Evolutionary conservation across 108 stramenopile species (phyloP), one percentile per base, ranked within the genome.

Genomic region (Mediolabrus comicus): DNA sequence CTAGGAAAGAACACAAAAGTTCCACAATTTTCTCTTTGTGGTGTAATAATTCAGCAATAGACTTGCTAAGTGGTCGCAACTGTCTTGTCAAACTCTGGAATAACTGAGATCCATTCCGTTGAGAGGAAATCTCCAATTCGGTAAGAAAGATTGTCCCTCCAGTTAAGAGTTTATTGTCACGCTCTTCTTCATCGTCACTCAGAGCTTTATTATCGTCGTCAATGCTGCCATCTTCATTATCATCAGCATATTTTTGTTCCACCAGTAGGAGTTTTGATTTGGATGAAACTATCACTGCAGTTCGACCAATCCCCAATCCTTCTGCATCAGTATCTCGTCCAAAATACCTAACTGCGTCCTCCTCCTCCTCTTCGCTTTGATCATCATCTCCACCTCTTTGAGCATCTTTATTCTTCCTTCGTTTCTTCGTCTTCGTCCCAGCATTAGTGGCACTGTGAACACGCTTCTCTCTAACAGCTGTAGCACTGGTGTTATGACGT

Each of bases 61-160:
- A 90, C 55, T 89, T 79, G 43, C 81, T 83, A 54, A 94, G 71
- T 33, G 74, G 84, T 80, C 87, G 86, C 10, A 90, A 46, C 62
- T 85, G 69, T 19, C 80, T 74, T 62, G 87, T 73, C 26, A 91
- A 79, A 51, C 78, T 80, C 31, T 77, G 77, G 68, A 90, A 94
- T 19, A 89, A 51, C 73, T 86, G 86, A 9, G 93, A 94, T 49
- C 84, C 87, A 84, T 94, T 94, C 46, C 93, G 46, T 61, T 91
- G 90, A 26, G 79, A 54, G 13, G 93, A 80, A 56, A 90, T 53
- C 66, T 92, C 93, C 38, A 94, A 73, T 68, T 94, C 93, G 9
- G 63, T 66, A 3, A 87, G 75, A 53, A 94, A 89, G 14, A 79
- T 83, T 25, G 84, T 77, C 19, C 85, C 79, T 55, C 74, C 73